Percentiles rank a stretch among this genome's conserved stretches.
Evolutionary conservation across 2,329 filamentous ascomycete species (phyloP).

Genomic region (Monilinia aucupariae): DNA sequence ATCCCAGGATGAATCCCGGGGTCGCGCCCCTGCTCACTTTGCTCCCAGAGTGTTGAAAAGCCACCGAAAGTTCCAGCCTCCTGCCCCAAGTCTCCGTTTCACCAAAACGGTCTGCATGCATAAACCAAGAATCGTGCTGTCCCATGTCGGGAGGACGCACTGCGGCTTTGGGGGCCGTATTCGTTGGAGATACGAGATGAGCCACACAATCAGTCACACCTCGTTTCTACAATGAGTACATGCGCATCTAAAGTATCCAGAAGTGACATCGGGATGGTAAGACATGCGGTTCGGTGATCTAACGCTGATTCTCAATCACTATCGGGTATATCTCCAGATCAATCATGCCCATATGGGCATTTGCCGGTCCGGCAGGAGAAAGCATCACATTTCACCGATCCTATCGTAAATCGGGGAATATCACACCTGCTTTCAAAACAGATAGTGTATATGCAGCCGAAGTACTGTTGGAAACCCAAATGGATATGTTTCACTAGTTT

Average conservation of each 20-base stretch:
- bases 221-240: background rate
- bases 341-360: background rate
- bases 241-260: background rate
- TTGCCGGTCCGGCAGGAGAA: background rate
- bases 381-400: background rate
- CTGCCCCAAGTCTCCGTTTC: background rate
- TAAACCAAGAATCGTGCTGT: background rate
- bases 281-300: background rate
- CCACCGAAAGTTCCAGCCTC: background rate
- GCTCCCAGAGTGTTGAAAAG: background rate
- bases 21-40: background rate
- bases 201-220: background rate
- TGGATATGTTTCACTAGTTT: slow-evolving; percentile 4
- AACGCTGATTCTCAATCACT: background rate
- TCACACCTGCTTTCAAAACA: background rate
- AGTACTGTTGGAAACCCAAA: no score
- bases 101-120: slow-evolving; percentile 9
- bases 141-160: background rate
- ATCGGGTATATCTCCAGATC: background rate
- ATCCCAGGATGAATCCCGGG: background rate
- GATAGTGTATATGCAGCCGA: background rate
- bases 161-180: background rate
- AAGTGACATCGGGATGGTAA: background rate
- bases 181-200: slow-evolving; percentile 6
- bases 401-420: background rate